Percentiles rank a stretch among this genome's conserved stretches.
phyloP scores from a whole-genome alignment of 176 grass and related monocot species.

The Luzula sylvatica region DNA sequence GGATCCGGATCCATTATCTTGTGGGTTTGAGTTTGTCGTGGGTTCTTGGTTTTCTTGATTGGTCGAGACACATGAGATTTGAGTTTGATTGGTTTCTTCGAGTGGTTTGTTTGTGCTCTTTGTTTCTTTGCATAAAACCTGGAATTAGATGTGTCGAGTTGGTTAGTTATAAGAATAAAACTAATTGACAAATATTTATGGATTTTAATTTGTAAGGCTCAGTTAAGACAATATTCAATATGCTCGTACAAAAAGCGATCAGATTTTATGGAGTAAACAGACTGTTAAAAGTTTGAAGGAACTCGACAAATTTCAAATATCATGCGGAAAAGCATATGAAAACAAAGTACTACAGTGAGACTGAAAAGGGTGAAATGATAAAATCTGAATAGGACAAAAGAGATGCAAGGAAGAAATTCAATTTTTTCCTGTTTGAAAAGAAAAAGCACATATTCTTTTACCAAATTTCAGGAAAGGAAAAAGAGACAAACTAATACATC shows the following conservation, averaged over 20 bases:
- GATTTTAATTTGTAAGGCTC: too few relatives aligned
- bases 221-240: too few relatives aligned
- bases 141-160: background rate
- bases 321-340: background rate
- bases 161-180: background rate
- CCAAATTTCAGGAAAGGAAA: background rate
- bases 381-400: constrained; percentile 1
- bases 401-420: constrained; percentile 3
- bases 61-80: too few relatives aligned
- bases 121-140: constrained; percentile 7
- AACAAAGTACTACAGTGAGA: constrained; percentile 1
- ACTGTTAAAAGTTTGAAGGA: background rate
- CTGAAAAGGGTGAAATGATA: background rate
- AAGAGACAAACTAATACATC: background rate
- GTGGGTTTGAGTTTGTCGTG: constrained; percentile 13
- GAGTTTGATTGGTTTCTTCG: background rate
- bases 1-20: constrained; percentile 24
- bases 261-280: too few relatives aligned
- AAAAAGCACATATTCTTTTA: background rate
- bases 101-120: background rate
- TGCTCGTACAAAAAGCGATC: too few relatives aligned
- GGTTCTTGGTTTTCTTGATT: background rate
- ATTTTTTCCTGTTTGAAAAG: background rate
- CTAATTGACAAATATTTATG: background rate
- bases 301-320: background rate